phyloP scores from a whole-genome alignment of 306 rosid genomes.

The Glycine tomentella region DNA sequence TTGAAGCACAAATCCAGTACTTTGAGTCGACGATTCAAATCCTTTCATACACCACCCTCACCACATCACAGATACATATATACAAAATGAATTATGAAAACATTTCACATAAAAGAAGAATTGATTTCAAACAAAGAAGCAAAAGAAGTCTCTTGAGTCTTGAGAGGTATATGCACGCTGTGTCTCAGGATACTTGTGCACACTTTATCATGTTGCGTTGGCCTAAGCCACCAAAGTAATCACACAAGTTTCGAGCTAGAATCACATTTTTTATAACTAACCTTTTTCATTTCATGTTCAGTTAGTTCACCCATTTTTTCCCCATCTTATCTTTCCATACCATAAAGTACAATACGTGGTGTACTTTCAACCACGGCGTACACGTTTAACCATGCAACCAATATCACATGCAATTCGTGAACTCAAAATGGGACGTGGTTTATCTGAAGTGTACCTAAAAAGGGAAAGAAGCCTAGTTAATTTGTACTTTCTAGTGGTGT shows the following conservation, averaged over 20 bases:
- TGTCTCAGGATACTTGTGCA: conserved; percentile 16
- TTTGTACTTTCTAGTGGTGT: conserved; percentile 19
- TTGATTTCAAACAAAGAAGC: conserved; percentile 11
- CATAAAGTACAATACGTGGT: conserved; percentile 45
- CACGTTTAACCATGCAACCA: conserved; percentile 25
- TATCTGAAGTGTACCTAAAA: conserved; percentile 37
- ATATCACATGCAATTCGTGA: conserved; percentile 48
- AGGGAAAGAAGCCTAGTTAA: conserved; percentile 5
- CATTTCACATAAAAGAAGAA: conserved; percentile 18
- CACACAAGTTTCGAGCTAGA: not conserved
- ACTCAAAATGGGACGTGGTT: conserved; percentile 37
- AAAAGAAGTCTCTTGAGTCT: conserved; percentile 3
- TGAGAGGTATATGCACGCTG: conserved; percentile 22
- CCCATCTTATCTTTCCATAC: not conserved
- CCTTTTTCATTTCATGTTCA: conserved; percentile 40
- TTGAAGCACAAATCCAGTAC: conserved; percentile 5
- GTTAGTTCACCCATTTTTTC: not conserved
- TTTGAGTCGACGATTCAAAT: conserved; percentile 1
- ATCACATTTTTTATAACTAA: conserved; percentile 30
- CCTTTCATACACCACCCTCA: not conserved
- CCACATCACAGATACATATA: not conserved
- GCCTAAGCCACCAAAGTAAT: conserved; percentile 1
- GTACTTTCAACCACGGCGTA: conserved; percentile 18
- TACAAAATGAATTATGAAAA: not conserved
- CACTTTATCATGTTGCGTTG: conserved; percentile 5